These are phyloP conservation scores for Papiliotrema nemorosa DNA, from an alignment of 1,284 basidiomycete genomes.

Conservation along the genomic window DNA sequence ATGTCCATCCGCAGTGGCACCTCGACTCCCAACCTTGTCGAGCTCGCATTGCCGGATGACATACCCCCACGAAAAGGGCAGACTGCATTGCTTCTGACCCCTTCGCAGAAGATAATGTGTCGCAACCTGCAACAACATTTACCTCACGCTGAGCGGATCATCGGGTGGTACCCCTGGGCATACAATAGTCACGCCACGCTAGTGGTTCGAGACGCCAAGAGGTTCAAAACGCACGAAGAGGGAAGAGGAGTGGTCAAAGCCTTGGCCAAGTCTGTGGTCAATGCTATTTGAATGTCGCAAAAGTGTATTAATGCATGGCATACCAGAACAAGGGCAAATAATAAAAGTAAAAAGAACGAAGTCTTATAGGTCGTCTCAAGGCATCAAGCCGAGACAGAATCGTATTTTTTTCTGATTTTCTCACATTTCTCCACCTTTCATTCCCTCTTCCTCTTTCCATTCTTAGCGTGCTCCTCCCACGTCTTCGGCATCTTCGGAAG, in stretches of 20 bases:
- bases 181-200: constrained; percentile 42
- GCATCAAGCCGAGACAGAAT: too few relatives aligned
- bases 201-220: constrained; percentile 24
- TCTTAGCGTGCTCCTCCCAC: too few relatives aligned
- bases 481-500: too few relatives aligned
- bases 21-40: constrained; percentile 1
- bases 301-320: too few relatives aligned
- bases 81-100: constrained; percentile 26
- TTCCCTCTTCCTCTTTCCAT: too few relatives aligned
- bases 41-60: not conserved
- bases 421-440: too few relatives aligned
- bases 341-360: too few relatives aligned
- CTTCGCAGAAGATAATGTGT: constrained; percentile 33
- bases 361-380: too few relatives aligned
- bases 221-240: constrained; percentile 32
- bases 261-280: constrained; percentile 26
- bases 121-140: constrained; percentile 21
- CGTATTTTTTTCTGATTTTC: too few relatives aligned
- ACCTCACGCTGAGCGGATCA: constrained; percentile 34
- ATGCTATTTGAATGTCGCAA: not conserved
- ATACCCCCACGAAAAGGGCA: not conserved
- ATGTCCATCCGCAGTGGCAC: not conserved
- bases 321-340: too few relatives aligned
- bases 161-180: constrained; percentile 42
- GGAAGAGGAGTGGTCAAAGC: constrained; percentile 27